Evolutionary conservation across 2,329 filamentous ascomycete genomes (phyloP).

Genomic region (Talaromyces sp.): DNA sequence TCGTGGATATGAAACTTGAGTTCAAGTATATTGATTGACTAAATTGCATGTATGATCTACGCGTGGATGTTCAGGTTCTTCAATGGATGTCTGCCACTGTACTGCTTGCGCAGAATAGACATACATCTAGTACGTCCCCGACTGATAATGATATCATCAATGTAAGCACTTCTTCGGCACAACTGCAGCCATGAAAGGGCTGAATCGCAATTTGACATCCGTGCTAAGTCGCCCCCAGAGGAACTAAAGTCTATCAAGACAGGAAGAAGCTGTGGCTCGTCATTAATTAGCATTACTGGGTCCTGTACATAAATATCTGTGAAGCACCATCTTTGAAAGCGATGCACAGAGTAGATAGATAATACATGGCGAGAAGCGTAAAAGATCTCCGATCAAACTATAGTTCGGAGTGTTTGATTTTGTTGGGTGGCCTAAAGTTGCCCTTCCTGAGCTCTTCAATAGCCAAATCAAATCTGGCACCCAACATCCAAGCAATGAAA

Average conservation of each 20-base stretch:
- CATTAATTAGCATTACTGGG: slow-evolving; percentile 27
- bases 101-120: slow-evolving; percentile 25
- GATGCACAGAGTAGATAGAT: neutral
- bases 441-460: slow-evolving; percentile 51
- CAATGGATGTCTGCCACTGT: slow-evolving; percentile 42
- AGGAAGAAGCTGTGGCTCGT: slow-evolving; percentile 12
- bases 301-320: neutral
- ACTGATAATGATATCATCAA: slow-evolving; percentile 28
- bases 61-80: slow-evolving; percentile 36
- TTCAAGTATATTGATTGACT: neutral
- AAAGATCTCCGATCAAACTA: slow-evolving; percentile 16
- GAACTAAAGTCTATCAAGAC: slow-evolving; percentile 15
- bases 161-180: slow-evolving; percentile 99
- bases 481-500: slow-evolving; percentile 70
- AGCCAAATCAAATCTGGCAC: slow-evolving; percentile 75
- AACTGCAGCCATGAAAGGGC: slow-evolving; percentile 77
- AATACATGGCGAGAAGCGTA: neutral
- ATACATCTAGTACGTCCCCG: slow-evolving; percentile 43
- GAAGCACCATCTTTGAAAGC: neutral
- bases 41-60: neutral
- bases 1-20: neutral
- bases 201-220: slow-evolving; percentile 99
- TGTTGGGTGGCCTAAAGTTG: slow-evolving; percentile 40
- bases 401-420: slow-evolving; percentile 38
- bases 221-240: slow-evolving; percentile 58